These are phyloP conservation scores for Neoascochyta sp. DNA, from an alignment of 2,329 filamentous ascomycete genomes.

Conservation along the genomic window DNA sequence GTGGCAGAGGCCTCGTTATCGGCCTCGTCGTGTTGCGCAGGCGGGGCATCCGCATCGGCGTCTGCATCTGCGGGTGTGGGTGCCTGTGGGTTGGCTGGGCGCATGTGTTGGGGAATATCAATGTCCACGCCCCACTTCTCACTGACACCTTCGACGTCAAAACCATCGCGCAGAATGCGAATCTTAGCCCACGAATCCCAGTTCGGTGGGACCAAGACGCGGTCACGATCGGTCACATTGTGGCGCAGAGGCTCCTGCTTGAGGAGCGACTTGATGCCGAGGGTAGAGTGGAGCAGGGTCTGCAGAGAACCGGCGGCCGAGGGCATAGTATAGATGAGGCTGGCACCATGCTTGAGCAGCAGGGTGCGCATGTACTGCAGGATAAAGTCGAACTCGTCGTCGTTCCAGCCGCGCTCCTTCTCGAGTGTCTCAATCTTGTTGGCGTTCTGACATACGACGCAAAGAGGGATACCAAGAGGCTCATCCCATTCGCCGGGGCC, in stretches of 20 bases:
- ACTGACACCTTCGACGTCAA: conserved; percentile 84
- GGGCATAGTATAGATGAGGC: conserved; percentile 47
- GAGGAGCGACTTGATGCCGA: conserved; percentile 80
- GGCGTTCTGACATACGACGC: conserved; percentile 93
- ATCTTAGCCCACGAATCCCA: conserved; percentile 99
- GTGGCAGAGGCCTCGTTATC: conserved; percentile 57
- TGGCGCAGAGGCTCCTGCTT: conserved; percentile 48
- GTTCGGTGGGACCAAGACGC: conserved; percentile 89
- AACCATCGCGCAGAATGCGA: conserved; percentile 81
- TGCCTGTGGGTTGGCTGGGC: conserved; percentile 19
- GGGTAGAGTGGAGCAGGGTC: conserved; percentile 75
- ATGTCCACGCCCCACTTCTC: conserved; percentile 83
- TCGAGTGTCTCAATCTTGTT: conserved; percentile 90
- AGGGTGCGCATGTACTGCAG: conserved; percentile 89
- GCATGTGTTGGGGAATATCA: conserved; percentile 44
- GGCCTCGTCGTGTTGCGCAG: conserved; percentile 8
- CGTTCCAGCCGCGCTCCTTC: conserved; percentile 87
- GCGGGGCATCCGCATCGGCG: conserved; percentile 8
- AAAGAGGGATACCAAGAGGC: conserved; percentile 78
- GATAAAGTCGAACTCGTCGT: conserved; percentile 94
- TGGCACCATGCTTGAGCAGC: conserved; percentile 69
- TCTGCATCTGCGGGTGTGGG: conserved; percentile 10
- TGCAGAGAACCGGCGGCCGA: conserved; percentile 68
- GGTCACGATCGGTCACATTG: conserved; percentile 89
- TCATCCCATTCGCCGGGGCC: conserved; percentile 94